Evolutionary conservation across 495 filamentous ascomycete species (phyloP).

Genomic region (Xeromyces bisporus): DNA sequence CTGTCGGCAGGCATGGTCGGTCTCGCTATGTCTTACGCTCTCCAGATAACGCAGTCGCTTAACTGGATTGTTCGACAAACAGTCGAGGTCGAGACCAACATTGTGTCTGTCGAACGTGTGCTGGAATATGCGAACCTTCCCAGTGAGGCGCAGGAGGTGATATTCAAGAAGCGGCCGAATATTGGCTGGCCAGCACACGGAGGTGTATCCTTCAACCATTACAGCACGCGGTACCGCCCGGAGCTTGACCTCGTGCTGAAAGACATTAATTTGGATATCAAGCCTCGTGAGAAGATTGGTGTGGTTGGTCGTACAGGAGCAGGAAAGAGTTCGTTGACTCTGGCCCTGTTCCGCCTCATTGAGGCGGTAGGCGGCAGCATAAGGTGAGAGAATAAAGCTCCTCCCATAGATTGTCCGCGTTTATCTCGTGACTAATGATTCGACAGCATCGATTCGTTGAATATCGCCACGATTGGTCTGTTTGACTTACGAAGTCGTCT

Average conservation of each 20-base stretch:
- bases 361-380: conserved; percentile 68
- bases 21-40: conserved; percentile 88
- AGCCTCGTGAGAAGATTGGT: conserved; percentile 92
- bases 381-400: conserved; percentile 19
- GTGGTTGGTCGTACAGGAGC: conserved; percentile 94
- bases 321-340: conserved; percentile 87
- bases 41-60: conserved; percentile 94
- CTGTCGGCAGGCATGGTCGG: conserved; percentile 71
- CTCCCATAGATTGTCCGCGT: neutral
- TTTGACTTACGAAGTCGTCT: conserved; percentile 76
- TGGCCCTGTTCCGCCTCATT: conserved; percentile 91
- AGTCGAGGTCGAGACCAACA: conserved; percentile 98
- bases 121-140: conserved; percentile 90
- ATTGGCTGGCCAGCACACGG: conserved; percentile 87
- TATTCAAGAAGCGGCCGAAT: conserved; percentile 69
- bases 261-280: conserved; percentile 79
- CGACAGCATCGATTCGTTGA: conserved; percentile 59
- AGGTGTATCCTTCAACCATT: conserved; percentile 79
- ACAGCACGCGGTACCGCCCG: conserved; percentile 80
- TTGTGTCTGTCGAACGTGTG: conserved; percentile 94
- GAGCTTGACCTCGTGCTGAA: conserved; percentile 86
- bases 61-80: conserved; percentile 99
- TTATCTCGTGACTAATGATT: conserved; percentile 7
- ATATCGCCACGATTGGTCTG: conserved; percentile 81
- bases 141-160: conserved; percentile 88